Conservation (phyloP, 257 asterid species). For the Cynanchum wilfordii region DNA sequence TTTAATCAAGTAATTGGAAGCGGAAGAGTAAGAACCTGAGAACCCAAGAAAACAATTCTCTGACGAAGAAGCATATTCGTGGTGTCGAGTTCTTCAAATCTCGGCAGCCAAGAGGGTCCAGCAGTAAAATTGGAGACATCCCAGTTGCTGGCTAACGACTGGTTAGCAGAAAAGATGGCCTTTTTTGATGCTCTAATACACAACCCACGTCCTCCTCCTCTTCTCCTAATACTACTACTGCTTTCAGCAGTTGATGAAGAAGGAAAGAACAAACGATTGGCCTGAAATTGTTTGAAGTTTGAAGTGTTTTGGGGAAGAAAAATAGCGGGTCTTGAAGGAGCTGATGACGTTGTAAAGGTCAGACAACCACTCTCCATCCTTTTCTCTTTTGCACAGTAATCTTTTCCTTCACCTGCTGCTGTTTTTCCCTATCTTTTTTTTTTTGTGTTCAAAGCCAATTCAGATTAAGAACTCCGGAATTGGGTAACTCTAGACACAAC, state of each 20-base stretch:
- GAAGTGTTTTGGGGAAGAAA: slow-evolving; percentile 16
- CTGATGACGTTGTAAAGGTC: slow-evolving; percentile 33
- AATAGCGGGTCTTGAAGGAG: slow-evolving; percentile 26
- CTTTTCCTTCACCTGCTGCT: not conserved
- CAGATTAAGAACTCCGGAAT: not conserved
- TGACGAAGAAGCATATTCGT: slow-evolving; percentile 98
- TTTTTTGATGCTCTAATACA: slow-evolving; percentile 37
- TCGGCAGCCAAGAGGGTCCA: slow-evolving; percentile 82
- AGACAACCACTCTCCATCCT: slow-evolving; percentile 40
- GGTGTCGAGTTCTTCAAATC: slow-evolving; percentile 93
- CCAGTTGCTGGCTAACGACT: slow-evolving; percentile 50
- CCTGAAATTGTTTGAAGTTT: slow-evolving; percentile 12
- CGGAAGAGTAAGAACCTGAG: slow-evolving; percentile 40
- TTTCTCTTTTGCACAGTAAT: slow-evolving; percentile 6
- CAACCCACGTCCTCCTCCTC: slow-evolving; percentile 21
- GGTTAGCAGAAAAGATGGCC: slow-evolving; percentile 16
- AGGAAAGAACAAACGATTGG: not conserved
- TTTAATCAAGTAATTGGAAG: not conserved
- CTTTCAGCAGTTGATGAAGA: not conserved
- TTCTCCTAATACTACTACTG: slow-evolving; percentile 1
- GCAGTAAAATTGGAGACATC: slow-evolving; percentile 52
- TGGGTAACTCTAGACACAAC: not conserved
- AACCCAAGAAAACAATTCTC: slow-evolving; percentile 86
- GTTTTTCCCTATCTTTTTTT: not conserved
- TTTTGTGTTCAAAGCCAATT: not conserved